These are phyloP conservation scores for Fusarium pininemorale DNA, from an alignment of 2,329 filamentous ascomycete genomes.

Conservation along the genomic window DNA sequence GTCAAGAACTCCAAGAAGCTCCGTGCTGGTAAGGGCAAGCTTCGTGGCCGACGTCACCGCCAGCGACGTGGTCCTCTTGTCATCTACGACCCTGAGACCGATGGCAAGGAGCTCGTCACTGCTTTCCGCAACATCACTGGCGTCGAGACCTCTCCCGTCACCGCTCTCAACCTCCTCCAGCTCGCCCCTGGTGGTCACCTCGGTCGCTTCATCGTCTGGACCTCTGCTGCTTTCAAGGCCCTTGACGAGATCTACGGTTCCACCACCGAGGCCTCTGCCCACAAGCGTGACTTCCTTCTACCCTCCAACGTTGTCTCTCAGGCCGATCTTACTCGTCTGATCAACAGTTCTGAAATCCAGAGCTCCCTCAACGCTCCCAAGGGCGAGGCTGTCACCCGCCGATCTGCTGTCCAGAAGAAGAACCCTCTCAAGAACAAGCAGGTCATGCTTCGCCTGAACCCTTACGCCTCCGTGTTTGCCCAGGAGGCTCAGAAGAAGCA, in stretches of 20 bases:
- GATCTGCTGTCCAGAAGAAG: constrained; percentile 96
- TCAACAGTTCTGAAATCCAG: constrained; percentile 99
- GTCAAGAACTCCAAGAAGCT: constrained; percentile 97
- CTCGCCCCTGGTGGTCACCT: constrained; percentile 98
- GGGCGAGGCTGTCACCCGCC: constrained; percentile 90
- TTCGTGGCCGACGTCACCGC: constrained; percentile 94
- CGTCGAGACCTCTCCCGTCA: constrained; percentile 95
- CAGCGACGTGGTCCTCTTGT: constrained; percentile 98
- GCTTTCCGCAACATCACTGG: constrained; percentile 99
- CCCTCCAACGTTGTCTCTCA: constrained; percentile 92
- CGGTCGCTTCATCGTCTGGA: constrained; percentile 99
- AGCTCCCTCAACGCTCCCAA: constrained; percentile 91
- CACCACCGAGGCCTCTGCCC: constrained; percentile 85
- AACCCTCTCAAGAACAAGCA: constrained; percentile 99
- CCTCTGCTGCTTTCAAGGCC: constrained; percentile 94
- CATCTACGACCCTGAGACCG: constrained; percentile 94
- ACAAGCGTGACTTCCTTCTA: constrained; percentile 99
- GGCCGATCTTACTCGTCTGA: constrained; percentile 94
- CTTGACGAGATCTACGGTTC: constrained; percentile 97
- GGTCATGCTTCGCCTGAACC: constrained; percentile 98
- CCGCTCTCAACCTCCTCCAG: constrained; percentile 97
- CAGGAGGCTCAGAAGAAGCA: constrained; percentile 66
- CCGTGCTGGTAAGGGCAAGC: constrained; percentile 98
- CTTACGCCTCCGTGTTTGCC: constrained; percentile 90
- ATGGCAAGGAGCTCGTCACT: constrained; percentile 91